These are phyloP conservation scores for Fusarium annulatum DNA, from an alignment of 2,329 filamentous ascomycete genomes.

Conservation along the genomic window DNA sequence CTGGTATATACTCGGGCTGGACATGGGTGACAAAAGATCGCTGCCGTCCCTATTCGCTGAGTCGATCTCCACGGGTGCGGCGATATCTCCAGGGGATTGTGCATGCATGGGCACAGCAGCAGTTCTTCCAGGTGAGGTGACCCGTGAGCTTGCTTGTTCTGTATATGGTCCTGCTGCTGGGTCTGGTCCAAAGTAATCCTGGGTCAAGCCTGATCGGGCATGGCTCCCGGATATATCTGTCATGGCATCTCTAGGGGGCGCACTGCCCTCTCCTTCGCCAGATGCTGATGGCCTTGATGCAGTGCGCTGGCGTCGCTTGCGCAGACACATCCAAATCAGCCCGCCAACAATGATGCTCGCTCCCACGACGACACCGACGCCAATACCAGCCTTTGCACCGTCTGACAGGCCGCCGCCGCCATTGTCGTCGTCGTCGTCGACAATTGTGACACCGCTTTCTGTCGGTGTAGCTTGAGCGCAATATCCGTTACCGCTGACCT, in stretches of 20 bases:
- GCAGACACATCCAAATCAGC: slow-evolving; percentile 61
- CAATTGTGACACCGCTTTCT: slow-evolving; percentile 46
- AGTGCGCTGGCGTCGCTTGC: slow-evolving; percentile 47
- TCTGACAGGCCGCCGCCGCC: slow-evolving; percentile 51
- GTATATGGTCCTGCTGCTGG: slow-evolving; percentile 61
- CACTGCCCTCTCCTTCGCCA: slow-evolving; percentile 32
- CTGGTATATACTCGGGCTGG: slow-evolving; percentile 33
- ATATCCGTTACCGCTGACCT: slow-evolving; percentile 50
- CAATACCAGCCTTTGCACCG: slow-evolving; percentile 68
- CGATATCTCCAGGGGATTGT: slow-evolving; percentile 61
- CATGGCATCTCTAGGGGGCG: slow-evolving; percentile 43
- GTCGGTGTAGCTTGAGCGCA: slow-evolving; percentile 54
- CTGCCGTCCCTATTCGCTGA: slow-evolving; percentile 43
- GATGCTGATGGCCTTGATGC: slow-evolving; percentile 13
- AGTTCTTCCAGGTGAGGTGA: slow-evolving; percentile 48
- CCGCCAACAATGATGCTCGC: slow-evolving; percentile 55
- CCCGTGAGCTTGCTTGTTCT: slow-evolving; percentile 46
- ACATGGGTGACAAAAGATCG: slow-evolving; percentile 33
- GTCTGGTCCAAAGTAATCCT: slow-evolving; percentile 58
- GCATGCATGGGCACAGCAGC: slow-evolving; percentile 58
- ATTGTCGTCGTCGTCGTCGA: slow-evolving; percentile 26
- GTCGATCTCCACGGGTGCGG: slow-evolving; percentile 66
- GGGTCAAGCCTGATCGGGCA: slow-evolving; percentile 48
- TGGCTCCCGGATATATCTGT: slow-evolving; percentile 49
- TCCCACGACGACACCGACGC: slow-evolving; percentile 61